Evolutionary conservation across 2,329 filamentous ascomycete species (phyloP), one percentile per base, ranked within the genome.

Genomic region (Lasiodiplodia theobromae): DNA sequence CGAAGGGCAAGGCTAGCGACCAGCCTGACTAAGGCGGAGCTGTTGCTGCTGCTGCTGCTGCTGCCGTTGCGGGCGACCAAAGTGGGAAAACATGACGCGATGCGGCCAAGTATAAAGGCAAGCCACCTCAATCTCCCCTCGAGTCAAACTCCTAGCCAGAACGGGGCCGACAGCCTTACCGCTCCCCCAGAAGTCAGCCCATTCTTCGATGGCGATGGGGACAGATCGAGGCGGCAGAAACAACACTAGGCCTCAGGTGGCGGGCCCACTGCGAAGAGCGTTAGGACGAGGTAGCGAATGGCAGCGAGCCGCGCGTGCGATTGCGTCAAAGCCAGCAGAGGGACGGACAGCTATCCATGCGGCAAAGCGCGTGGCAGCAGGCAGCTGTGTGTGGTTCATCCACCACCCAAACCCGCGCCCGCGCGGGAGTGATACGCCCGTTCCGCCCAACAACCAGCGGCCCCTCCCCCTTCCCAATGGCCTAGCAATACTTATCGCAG

Each of bases 321-420:
- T 64, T 31, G 58, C 58, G 58, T 63, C 58, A 63, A 49, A 44
- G 23, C 54, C 44, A 51, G n/a, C 47, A 51, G 58, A 49, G 40
- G 25, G 40, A 23, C 44, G 37, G 31, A 44, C 3, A 51, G 58
- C 44, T 12, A 60, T 47, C 57, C 57, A 49, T 62, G 40, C 58
- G 18, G 40, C 40, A 18, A 25, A 18, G 58, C 58, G 58, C 58
- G 58, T 62, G 58, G 58, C 58, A 62, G 58, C 58, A 47, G 23
- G 58, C 58, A 51, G 38, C 57, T 34, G 31, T 34, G 21, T 21
- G 54, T 21, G 21, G 31, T 38, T 57, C 23, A 28, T 7, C 34
- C n/a, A 58, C n/a, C 54, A 38, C 28, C 53, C 31, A 28, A 37
- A 34, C n/a, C 38, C 28, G 38, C 57, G 14, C 40, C 23, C 23